These are phyloP conservation scores for Termitomyces titanicus DNA, from an alignment of 768 basidiomycete genomes.

Conservation along the genomic window DNA sequence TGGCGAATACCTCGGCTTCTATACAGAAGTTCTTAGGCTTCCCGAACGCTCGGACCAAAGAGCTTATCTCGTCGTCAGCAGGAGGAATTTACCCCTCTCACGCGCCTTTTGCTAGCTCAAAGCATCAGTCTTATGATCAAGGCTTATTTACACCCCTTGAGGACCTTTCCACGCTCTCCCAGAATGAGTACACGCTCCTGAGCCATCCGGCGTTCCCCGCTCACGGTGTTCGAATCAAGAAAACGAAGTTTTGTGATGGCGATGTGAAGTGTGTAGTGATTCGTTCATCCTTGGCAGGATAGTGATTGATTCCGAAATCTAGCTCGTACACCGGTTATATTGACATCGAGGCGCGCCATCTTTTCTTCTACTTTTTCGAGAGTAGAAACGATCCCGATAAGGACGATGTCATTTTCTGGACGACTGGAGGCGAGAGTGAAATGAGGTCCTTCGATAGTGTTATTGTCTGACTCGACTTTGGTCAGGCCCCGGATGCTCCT, in stretches of 20 bases:
- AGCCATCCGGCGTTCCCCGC: conserved; percentile 47
- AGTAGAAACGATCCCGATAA: conserved; percentile 55
- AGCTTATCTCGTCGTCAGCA: background rate
- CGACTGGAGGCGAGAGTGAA: conserved; percentile 35
- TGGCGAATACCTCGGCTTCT: background rate
- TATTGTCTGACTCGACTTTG: background rate
- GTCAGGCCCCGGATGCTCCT: conserved; percentile 38
- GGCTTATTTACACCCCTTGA: conserved; percentile 34
- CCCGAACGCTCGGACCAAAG: background rate
- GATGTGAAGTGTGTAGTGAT: conserved; percentile 38
- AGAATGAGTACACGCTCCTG: conserved; percentile 31
- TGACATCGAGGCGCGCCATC: conserved; percentile 56
- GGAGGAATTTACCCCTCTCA: background rate
- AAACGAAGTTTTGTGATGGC: conserved; percentile 53
- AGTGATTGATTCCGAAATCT: background rate
- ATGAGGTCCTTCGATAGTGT: background rate
- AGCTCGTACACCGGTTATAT: conserved; percentile 68
- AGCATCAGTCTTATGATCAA: conserved; percentile 17
- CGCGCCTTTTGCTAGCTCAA: background rate
- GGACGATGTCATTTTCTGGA: conserved; percentile 62
- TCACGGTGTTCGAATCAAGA: conserved; percentile 57
- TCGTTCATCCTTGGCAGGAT: background rate
- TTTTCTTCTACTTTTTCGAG: conserved; percentile 81
- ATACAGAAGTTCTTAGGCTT: background rate
- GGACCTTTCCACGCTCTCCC: conserved; percentile 29